Evolutionary conservation across 805 yeast genomes (phyloP).

Genomic region (Teunomyces atbi): DNA sequence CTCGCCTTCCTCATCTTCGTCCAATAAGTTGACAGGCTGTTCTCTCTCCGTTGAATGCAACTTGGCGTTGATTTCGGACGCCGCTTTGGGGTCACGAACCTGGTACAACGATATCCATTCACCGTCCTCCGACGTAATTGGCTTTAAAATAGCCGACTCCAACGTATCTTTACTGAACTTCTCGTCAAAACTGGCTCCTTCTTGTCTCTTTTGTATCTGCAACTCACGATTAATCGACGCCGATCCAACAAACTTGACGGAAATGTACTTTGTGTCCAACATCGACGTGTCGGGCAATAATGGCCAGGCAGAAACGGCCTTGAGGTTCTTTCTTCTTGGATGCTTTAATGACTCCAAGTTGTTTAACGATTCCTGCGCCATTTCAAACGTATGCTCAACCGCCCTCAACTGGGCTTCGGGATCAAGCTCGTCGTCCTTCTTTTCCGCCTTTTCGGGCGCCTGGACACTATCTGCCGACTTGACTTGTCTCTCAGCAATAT

Average conservation of each 20-base stretch:
- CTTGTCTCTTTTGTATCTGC: constrained; percentile 25
- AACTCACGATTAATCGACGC: constrained; percentile 47
- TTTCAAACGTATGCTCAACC: constrained; percentile 78
- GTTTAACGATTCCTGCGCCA: constrained; percentile 47
- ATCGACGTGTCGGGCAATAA: constrained; percentile 88
- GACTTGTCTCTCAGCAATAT: constrained; percentile 64
- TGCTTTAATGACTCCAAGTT: constrained; percentile 54
- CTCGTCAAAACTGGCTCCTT: constrained; percentile 27
- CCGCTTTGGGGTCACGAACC: constrained; percentile 22
- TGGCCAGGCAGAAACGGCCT: constrained; percentile 76
- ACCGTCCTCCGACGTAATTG: constrained; percentile 68
- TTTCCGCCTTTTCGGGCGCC: constrained; percentile 28
- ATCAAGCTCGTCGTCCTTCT: constrained; percentile 33
- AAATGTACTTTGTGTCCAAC: constrained; percentile 73
- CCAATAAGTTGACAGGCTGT: constrained; percentile 40
- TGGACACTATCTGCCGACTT: constrained; percentile 16
- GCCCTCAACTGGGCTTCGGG: constrained; percentile 62
- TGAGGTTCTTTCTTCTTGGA: constrained; percentile 71
- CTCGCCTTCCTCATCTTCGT: constrained; percentile 38
- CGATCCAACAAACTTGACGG: constrained; percentile 60
- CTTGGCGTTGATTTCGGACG: constrained; percentile 21
- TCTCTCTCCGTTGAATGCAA: constrained; percentile 42
- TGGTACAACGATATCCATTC: constrained; percentile 67
- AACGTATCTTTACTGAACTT: constrained; percentile 37
- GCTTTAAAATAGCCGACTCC: constrained; percentile 67